Evolutionary conservation across 2,329 filamentous ascomycete species (phyloP).

Genomic region (Ophiostoma sp.): DNA sequence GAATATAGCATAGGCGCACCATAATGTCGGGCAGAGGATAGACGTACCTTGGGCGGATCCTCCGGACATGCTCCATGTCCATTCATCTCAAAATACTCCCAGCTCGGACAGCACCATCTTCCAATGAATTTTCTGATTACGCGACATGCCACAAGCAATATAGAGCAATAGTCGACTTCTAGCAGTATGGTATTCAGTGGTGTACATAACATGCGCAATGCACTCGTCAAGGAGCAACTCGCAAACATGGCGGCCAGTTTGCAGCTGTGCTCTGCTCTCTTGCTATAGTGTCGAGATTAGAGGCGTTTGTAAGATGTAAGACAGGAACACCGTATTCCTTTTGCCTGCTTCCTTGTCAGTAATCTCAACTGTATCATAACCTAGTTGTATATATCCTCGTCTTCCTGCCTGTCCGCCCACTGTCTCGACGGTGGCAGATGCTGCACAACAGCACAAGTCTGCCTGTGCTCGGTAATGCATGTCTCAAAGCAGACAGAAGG

Average conservation of each 20-base stretch:
- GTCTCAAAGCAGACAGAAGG: neutral
- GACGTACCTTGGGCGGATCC: neutral
- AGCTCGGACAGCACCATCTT: neutral
- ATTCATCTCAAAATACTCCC: neutral
- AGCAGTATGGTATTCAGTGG: neutral
- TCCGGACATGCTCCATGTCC: neutral
- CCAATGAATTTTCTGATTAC: neutral
- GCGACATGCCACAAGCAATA: constrained; percentile 5
- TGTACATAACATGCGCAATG: neutral
- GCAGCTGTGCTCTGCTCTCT: neutral
- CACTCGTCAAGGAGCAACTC: neutral
- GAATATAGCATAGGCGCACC: neutral
- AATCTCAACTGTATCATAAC: neutral
- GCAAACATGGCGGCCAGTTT: neutral
- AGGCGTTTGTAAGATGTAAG: neutral
- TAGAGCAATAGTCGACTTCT: neutral
- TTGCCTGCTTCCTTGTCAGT: neutral
- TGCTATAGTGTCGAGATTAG: neutral
- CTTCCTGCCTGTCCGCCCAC: neutral
- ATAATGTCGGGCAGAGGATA: neutral
- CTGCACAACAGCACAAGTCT: neutral
- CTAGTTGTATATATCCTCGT: neutral
- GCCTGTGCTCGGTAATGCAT: constrained; percentile 3
- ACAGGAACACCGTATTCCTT: neutral
- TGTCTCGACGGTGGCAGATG: neutral